phyloP scores from a whole-genome alignment of 1,284 basidiomycete genomes.

The Phylloboletellus chloephorus region DNA sequence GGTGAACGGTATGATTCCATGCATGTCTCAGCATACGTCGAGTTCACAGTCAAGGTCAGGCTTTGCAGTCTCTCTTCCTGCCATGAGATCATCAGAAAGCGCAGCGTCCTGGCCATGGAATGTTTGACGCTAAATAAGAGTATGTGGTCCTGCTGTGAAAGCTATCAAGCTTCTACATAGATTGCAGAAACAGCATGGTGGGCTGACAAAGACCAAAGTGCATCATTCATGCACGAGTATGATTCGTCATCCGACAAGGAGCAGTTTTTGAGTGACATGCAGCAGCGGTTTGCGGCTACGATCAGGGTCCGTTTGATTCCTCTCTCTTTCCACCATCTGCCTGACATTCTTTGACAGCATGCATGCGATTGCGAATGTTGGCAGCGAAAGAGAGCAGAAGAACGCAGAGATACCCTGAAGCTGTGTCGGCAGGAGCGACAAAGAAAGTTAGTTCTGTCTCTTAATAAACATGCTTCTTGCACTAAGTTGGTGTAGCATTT shows the following conservation, averaged over 20 bases:
- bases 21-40: neutral
- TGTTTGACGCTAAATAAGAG: neutral
- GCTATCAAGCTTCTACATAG: neutral
- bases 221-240: slow-evolving; percentile 9
- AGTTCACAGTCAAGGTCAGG: slow-evolving; percentile 1
- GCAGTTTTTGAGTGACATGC: slow-evolving; percentile 8
- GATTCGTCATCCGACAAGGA: neutral
- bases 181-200: neutral
- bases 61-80: slow-evolving; percentile 1
- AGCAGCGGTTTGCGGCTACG: neutral
- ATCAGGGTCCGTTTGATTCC: slow-evolving; percentile 1
- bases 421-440: slow-evolving; percentile 9
- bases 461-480: neutral
- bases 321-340: neutral
- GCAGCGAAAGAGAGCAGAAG: slow-evolving; percentile 1
- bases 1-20: slow-evolving; percentile 7
- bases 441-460: slow-evolving; percentile 5
- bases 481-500: slow-evolving; percentile 12
- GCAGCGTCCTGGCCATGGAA: neutral
- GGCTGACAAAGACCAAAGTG: slow-evolving; percentile 12
- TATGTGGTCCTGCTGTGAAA: neutral
- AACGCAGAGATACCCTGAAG: slow-evolving; percentile 8
- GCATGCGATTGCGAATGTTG: slow-evolving; percentile 7
- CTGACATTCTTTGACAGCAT: slow-evolving; percentile 3
- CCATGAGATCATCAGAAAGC: neutral